phyloP scores from a whole-genome alignment of 2,329 filamentous ascomycete species.

The Apiospora sp. region DNA sequence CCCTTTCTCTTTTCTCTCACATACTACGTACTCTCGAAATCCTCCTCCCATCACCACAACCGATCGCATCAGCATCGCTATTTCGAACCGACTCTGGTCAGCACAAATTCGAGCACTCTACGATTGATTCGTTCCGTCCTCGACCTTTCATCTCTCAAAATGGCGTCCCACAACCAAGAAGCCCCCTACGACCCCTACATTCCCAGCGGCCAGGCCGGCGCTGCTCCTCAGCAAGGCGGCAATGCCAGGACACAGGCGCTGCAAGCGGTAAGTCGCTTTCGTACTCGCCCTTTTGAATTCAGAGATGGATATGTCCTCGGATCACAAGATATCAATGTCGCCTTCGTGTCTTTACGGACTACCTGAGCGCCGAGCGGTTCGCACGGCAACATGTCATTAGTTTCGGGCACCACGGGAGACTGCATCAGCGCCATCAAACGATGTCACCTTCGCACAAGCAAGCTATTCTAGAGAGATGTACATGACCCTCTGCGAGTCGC shows the following conservation, averaged over 20 bases:
- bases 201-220: slow-evolving; percentile 67
- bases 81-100: slow-evolving; percentile 12
- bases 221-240: slow-evolving; percentile 52
- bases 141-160: slow-evolving; percentile 43
- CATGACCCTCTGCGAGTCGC: not conserved
- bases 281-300: not conserved
- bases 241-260: slow-evolving; percentile 69
- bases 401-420: not conserved
- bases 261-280: slow-evolving; percentile 75
- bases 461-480: not conserved
- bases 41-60: slow-evolving; percentile 1
- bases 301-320: slow-evolving; percentile 29
- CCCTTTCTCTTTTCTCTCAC: slow-evolving; percentile 15
- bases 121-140: slow-evolving; percentile 22
- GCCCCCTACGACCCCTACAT: slow-evolving; percentile 90
- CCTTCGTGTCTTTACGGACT: slow-evolving; percentile 24
- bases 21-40: not conserved
- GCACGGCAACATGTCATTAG: slow-evolving; percentile 1
- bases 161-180: slow-evolving; percentile 57
- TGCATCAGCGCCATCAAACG: not conserved
- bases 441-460: slow-evolving; percentile 18
- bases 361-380: slow-evolving; percentile 23
- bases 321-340: slow-evolving; percentile 30
- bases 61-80: slow-evolving; percentile 9
- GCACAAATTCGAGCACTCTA: slow-evolving; percentile 3